Percentiles rank a stretch among this genome's conserved stretches.
Evolutionary conservation across 2,329 filamentous ascomycete species (phyloP).

Genomic region (Malbranchea cinnamomea): DNA sequence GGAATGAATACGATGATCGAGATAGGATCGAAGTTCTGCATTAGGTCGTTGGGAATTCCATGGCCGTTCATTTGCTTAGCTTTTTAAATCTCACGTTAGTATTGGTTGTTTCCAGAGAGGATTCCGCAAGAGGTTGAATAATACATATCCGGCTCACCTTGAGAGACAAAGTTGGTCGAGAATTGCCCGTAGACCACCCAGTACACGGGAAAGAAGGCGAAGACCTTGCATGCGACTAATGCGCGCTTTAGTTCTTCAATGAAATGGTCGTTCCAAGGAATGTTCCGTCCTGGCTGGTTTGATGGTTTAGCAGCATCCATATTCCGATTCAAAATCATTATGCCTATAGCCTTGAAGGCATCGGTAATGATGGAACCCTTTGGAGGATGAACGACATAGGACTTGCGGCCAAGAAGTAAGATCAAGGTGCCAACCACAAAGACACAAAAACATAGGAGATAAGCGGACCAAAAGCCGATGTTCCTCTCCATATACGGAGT

Average conservation of each 20-base stretch:
- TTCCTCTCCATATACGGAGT: slow-evolving; percentile 55
- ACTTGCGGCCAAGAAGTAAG: slow-evolving; percentile 32
- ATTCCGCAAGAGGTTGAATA: slow-evolving; percentile 11
- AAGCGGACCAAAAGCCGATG: slow-evolving; percentile 53
- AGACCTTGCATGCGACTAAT: slow-evolving; percentile 53
- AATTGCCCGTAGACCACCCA: slow-evolving; percentile 57
- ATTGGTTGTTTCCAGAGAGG: slow-evolving; percentile 9
- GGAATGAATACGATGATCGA: slow-evolving; percentile 63
- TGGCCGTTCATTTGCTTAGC: slow-evolving; percentile 41
- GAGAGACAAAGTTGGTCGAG: slow-evolving; percentile 51
- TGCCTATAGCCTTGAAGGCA: slow-evolving; percentile 47
- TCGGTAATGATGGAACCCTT: slow-evolving; percentile 51
- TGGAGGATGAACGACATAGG: slow-evolving; percentile 34
- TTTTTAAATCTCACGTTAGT: slow-evolving; percentile 6
- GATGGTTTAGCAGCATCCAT: slow-evolving; percentile 52
- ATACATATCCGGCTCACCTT: slow-evolving; percentile 34
- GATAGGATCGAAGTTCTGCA: slow-evolving; percentile 62
- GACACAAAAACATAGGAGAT: slow-evolving; percentile 45
- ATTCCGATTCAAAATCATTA: slow-evolving; percentile 37
- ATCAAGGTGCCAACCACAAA: slow-evolving; percentile 48
- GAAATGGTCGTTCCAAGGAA: slow-evolving; percentile 55
- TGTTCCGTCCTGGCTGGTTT: slow-evolving; percentile 37
- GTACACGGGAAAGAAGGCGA: slow-evolving; percentile 54
- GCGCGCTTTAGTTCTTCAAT: slow-evolving; percentile 57
- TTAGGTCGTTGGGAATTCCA: slow-evolving; percentile 62